Percentiles rank a stretch among this genome's conserved stretches.
Evolutionary conservation across 2,329 filamentous ascomycete species (phyloP).

Genomic region (Penicillium psychrosexuale): DNA sequence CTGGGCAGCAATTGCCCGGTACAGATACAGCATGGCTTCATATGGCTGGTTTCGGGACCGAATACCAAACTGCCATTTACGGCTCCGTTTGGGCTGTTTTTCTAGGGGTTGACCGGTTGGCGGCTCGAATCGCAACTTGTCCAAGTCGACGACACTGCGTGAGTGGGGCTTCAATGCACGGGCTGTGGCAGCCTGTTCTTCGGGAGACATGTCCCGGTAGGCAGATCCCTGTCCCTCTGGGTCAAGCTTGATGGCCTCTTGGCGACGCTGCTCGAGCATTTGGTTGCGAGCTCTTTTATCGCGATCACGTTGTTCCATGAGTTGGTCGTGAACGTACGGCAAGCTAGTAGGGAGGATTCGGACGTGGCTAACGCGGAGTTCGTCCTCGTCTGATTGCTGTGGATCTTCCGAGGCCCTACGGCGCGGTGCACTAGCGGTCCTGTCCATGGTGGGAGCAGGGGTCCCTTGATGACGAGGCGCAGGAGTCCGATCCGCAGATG

Average conservation of each 20-base stretch:
- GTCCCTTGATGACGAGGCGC: slow-evolving; percentile 22
- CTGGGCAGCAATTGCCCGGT: slow-evolving; percentile 82
- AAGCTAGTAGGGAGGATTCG: slow-evolving; percentile 88
- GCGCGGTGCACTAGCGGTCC: slow-evolving; percentile 26
- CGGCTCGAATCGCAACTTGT: slow-evolving; percentile 57
- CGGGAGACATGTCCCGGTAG: slow-evolving; percentile 45
- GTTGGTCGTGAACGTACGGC: slow-evolving; percentile 84
- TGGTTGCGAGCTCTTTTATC: slow-evolving; percentile 29
- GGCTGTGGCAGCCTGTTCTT: slow-evolving; percentile 77
- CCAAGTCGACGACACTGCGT: slow-evolving; percentile 65
- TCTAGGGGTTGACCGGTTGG: slow-evolving; percentile 49
- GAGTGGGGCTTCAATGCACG: slow-evolving; percentile 83
- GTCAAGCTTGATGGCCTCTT: slow-evolving; percentile 20
- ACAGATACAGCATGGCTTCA: slow-evolving; percentile 92
- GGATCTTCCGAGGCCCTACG: slow-evolving; percentile 25
- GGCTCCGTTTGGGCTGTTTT: slow-evolving; percentile 59
- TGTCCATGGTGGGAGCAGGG: slow-evolving; percentile 19
- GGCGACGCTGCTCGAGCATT: slow-evolving; percentile 49
- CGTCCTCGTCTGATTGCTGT: slow-evolving; percentile 30
- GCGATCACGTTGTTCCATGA: slow-evolving; percentile 62
- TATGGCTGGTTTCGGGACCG: slow-evolving; percentile 89
- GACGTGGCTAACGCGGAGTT: slow-evolving; percentile 73
- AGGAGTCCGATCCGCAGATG: slow-evolving; percentile 28
- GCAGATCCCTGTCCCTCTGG: slow-evolving; percentile 22
- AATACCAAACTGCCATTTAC: slow-evolving; percentile 98